phyloP scores from a whole-genome alignment of 129 eudicot species.

The Centaurea solstitialis region DNA sequence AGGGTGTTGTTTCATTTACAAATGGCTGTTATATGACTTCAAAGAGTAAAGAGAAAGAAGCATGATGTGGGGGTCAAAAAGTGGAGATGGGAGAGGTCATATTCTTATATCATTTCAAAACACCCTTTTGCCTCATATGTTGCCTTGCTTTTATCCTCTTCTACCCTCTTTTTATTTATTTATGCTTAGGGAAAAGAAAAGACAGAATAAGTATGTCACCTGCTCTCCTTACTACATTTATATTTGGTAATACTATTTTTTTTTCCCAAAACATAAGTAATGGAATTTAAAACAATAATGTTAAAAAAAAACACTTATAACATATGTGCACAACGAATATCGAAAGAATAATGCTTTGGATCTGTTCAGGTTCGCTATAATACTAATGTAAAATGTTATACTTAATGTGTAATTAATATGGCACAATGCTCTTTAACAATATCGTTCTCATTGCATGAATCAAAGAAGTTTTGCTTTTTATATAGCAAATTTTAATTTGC shows the following conservation, averaged over 20 bases:
- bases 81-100: constrained; percentile 27
- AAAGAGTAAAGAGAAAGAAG: constrained; percentile 32
- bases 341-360: neutral
- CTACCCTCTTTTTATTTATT: too few relatives aligned
- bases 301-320: neutral
- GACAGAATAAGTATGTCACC: constrained; percentile 34
- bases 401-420: neutral
- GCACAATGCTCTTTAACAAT: neutral
- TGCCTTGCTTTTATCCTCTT: constrained; percentile 27
- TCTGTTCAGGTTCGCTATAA: neutral
- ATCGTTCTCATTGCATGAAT: neutral
- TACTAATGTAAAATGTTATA: too few relatives aligned
- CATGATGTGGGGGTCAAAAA: constrained; percentile 34
- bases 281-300: neutral
- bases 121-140: constrained; percentile 34
- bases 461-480: neutral
- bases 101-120: constrained; percentile 28
- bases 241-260: neutral
- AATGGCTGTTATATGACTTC: constrained; percentile 27
- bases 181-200: constrained; percentile 6
- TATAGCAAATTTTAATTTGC: neutral
- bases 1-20: constrained; percentile 12
- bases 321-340: neutral
- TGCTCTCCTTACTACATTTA: constrained; percentile 19
- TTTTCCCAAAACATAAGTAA: neutral